phyloP scores from a whole-genome alignment of 2,329 filamentous ascomycete species.

The Magnaporthiopsis poae region DNA sequence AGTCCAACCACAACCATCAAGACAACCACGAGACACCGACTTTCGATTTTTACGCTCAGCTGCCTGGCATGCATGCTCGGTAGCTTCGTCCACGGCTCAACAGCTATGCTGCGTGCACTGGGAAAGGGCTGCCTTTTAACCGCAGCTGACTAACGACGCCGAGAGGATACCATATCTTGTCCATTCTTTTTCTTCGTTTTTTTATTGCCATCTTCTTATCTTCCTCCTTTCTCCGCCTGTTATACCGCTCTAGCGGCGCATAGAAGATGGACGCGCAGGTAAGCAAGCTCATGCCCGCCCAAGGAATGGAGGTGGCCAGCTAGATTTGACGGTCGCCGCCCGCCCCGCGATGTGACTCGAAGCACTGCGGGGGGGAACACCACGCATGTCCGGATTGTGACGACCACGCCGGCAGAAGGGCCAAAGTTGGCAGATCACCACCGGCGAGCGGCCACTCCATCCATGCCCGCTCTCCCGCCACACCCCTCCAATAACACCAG shows the following conservation, averaged over 20 bases:
- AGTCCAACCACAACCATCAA: neutral
- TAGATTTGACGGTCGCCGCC: neutral
- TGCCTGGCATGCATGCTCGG: conserved; percentile 2
- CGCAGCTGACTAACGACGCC: conserved; percentile 7
- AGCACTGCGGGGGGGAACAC: neutral
- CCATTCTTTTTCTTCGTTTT: neutral
- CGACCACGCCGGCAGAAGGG: neutral
- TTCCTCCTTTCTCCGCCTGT: neutral
- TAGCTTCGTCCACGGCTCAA: conserved; percentile 1
- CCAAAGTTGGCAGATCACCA: neutral
- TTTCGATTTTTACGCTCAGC: neutral
- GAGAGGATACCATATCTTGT: neutral
- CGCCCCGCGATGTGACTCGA: neutral
- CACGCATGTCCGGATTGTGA: neutral
- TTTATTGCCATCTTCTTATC: conserved; percentile 1
- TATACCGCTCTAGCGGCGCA: neutral
- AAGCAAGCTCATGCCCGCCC: conserved; percentile 10
- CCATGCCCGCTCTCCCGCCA: neutral
- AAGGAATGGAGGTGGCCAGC: neutral
- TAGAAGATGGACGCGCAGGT: conserved; percentile 23
- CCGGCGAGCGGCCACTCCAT: neutral
- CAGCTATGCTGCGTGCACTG: conserved; percentile 6
- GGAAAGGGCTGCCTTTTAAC: conserved; percentile 7
- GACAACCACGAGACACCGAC: neutral
- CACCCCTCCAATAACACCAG: no score